Evolutionary conservation across 176 grass and related monocot genomes (phyloP).

Genomic region (Chloris gayana): DNA sequence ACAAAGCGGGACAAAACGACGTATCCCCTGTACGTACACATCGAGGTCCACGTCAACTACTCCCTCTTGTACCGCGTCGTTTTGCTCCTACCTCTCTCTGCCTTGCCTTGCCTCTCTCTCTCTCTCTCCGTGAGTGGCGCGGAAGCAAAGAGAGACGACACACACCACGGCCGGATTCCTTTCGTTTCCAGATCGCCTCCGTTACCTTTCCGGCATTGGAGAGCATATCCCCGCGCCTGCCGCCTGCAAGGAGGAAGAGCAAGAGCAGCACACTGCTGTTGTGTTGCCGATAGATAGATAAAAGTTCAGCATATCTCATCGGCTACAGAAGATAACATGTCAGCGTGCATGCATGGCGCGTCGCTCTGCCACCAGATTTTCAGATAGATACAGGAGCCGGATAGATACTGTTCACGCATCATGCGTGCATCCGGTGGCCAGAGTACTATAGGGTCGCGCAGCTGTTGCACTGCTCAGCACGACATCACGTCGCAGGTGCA

Average conservation of each 20-base stretch:
- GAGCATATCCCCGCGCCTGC: slow-evolving; percentile 32
- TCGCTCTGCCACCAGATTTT: neutral
- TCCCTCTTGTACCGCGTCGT: neutral
- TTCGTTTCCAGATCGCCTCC: slow-evolving; percentile 11
- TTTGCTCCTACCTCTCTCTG: neutral
- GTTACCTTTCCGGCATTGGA: neutral
- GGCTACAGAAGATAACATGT: slow-evolving; percentile 24
- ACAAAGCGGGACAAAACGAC: neutral
- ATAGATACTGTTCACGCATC: neutral
- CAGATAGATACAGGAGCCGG: neutral
- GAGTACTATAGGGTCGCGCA: neutral
- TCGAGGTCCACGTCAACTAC: neutral
- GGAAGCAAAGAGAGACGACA: neutral
- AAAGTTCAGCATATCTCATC: slow-evolving; percentile 46
- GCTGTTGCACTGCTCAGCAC: too few species aligned
- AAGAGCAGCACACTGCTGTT: slow-evolving; percentile 1
- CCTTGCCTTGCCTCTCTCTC: too few species aligned
- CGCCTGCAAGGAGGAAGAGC: neutral
- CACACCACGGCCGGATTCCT: neutral
- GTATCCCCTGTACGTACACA: neutral
- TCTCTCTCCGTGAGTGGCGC: neutral
- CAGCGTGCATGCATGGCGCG: slow-evolving; percentile 19
- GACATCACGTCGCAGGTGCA: neutral
- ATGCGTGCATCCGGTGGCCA: neutral
- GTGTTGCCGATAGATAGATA: neutral